These are phyloP conservation scores for Pythium aquatile DNA, from an alignment of 352 stramenopile genomes.

Conservation along the genomic window DNA sequence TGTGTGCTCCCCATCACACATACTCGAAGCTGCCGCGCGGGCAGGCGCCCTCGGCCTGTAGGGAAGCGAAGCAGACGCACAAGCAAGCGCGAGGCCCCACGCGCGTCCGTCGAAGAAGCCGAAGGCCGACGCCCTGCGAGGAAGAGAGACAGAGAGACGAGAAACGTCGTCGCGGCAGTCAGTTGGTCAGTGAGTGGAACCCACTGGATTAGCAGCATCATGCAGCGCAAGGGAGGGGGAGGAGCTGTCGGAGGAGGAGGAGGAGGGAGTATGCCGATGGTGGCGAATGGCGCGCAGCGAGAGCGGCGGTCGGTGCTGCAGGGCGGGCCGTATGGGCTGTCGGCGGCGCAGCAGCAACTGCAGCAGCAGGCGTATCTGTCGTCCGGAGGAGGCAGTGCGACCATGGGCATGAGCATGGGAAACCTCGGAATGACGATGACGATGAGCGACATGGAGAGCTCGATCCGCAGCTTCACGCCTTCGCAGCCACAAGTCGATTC, in stretches of 20 bases:
- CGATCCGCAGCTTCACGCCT: conserved; percentile 20
- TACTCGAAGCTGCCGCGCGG: conserved; percentile 26
- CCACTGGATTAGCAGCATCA: conserved; percentile 2
- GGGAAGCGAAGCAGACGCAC: not conserved
- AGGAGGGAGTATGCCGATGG: not conserved
- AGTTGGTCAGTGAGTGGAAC: conserved; percentile 1
- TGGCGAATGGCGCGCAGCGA: conserved; percentile 1
- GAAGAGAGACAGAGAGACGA: not conserved
- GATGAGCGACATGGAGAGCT: conserved; percentile 29
- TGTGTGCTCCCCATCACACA: conserved; percentile 20
- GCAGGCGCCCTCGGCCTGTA: conserved; percentile 1
- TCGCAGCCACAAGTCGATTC: conserved; percentile 10
- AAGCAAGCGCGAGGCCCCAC: not conserved
- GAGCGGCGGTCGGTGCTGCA: conserved; percentile 12
- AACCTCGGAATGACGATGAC: conserved; percentile 25
- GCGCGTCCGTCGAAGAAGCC: no score
- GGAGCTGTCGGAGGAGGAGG: not conserved
- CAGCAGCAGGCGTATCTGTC: conserved; percentile 14
- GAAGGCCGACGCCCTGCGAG: not conserved
- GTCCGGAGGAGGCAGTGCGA: not conserved
- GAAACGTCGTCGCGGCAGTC: not conserved
- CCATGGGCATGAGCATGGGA: conserved; percentile 23
- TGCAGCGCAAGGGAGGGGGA: conserved; percentile 4
- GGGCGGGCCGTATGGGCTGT: conserved; percentile 3
- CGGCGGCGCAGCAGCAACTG: conserved; percentile 6